Evolutionary conservation across 306 rosid species (phyloP).

Genomic region (Medicago truncatula): MtrunA17r5.0-ANR NC_053049.1:14903001-14903500

Average conservation of each 20-base stretch:
- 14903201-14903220: too few species aligned
- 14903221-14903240: too few species aligned
- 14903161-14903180: too few species aligned
- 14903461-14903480: neutral
- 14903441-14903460: slow-evolving; percentile 40
- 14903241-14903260: too few species aligned
- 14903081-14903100: too few species aligned
- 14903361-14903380: slow-evolving; percentile 47
- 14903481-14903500: neutral
- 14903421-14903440: slow-evolving; percentile 51
- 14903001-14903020: too few species aligned
- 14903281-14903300: neutral
- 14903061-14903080: too few species aligned
- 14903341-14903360: neutral
- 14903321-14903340: neutral
- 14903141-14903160: neutral
- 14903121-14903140: neutral
- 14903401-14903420: slow-evolving; percentile 55
- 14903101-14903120: too few species aligned
- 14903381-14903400: slow-evolving; percentile 56
- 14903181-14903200: too few species aligned
- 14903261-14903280: neutral
- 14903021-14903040: too few species aligned
- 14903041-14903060: too few species aligned
- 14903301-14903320: neutral